Conservation (phyloP, 208 protist genomes). For the Leishmania aethiopica region DNA sequence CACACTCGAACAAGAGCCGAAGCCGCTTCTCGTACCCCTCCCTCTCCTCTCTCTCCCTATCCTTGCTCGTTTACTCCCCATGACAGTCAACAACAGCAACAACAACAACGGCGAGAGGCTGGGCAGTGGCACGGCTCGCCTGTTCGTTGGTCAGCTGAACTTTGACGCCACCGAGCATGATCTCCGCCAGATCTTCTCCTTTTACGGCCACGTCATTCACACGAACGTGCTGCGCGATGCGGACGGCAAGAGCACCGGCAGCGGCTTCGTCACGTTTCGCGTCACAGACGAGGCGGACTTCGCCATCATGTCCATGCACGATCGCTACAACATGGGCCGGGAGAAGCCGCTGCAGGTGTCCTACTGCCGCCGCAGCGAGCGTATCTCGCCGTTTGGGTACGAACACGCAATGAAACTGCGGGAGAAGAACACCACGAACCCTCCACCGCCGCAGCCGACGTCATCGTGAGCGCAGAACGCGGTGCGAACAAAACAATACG, state of each 20-base stretch:
- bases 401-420: constrained; percentile 63
- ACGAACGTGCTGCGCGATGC: constrained; percentile 71
- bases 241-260: constrained; percentile 54
- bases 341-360: constrained; percentile 81
- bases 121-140: constrained; percentile 35
- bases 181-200: constrained; percentile 66
- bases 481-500: constrained; percentile 2
- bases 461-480: background rate
- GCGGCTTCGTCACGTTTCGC: constrained; percentile 73
- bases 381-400: constrained; percentile 65
- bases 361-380: constrained; percentile 65
- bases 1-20: background rate
- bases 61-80: background rate
- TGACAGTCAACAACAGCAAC: constrained; percentile 4
- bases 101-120: constrained; percentile 19
- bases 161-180: constrained; percentile 73
- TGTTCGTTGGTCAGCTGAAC: constrained; percentile 81
- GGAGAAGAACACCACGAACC: constrained; percentile 66
- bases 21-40: background rate
- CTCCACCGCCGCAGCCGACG: constrained; percentile 46
- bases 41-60: background rate
- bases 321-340: constrained; percentile 74
- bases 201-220: constrained; percentile 74
- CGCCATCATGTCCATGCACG: constrained; percentile 70
- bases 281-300: constrained; percentile 74